Percentiles rank a stretch among this genome's conserved stretches.
Conservation (phyloP, 129 eudicot genomes). For the Arctium minus region DNA sequence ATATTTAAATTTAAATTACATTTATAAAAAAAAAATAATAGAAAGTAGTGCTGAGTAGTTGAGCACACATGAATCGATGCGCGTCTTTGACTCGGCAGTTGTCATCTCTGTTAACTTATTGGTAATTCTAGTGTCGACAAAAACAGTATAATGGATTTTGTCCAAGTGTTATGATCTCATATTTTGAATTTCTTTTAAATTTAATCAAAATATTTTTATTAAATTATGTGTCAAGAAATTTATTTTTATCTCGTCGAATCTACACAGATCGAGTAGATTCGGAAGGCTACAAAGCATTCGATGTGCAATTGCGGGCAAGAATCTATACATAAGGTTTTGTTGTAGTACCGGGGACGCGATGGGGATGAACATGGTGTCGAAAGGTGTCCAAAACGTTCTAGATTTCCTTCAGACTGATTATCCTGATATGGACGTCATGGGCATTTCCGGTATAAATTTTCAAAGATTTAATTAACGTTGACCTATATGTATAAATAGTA, state of each 20-base stretch:
- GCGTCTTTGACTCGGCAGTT: constrained; percentile 6
- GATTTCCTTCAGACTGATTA: constrained; percentile 53
- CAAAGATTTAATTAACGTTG: background rate
- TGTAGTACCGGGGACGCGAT: constrained; percentile 77
- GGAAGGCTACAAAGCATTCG: constrained; percentile 59
- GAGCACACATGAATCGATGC: background rate
- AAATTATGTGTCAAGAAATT: background rate
- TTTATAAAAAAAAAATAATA: constrained; percentile 1
- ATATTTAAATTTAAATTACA: background rate
- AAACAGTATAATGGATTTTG: background rate
- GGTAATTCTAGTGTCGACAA: background rate
- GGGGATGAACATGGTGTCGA: constrained; percentile 88
- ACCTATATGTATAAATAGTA: background rate
- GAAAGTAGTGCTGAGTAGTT: constrained; percentile 3
- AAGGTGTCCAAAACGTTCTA: constrained; percentile 72
- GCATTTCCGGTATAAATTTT: constrained; percentile 50
- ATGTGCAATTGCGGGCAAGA: constrained; percentile 74
- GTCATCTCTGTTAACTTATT: constrained; percentile 6
- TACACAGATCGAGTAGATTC: constrained; percentile 71
- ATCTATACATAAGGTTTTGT: constrained; percentile 57
- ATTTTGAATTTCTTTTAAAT: background rate
- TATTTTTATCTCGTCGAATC: background rate
- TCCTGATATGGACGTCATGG: constrained; percentile 76
- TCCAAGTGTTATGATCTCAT: background rate
- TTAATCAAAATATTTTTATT: background rate